phyloP scores from a whole-genome alignment of 805 yeast species.

The Cyberlindnera petersonii region DNA sequence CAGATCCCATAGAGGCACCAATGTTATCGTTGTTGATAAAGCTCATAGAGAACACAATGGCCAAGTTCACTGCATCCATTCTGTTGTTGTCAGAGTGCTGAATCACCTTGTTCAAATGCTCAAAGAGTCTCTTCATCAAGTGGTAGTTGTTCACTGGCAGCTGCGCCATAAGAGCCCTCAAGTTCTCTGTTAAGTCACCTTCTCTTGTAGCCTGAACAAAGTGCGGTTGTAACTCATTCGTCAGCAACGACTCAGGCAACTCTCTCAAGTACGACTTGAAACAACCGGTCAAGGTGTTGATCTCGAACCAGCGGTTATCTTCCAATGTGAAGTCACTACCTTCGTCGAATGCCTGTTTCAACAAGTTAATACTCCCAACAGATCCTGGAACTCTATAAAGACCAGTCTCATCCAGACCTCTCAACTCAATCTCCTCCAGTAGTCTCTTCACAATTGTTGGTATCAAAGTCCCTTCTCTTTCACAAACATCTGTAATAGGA shows the following conservation, averaged over 20 bases:
- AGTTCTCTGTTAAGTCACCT: conserved; percentile 31
- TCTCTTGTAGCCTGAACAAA: conserved; percentile 42
- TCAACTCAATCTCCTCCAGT: conserved; percentile 72
- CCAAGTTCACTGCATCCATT: conserved; percentile 86
- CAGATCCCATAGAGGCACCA: conserved; percentile 44
- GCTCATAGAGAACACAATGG: conserved; percentile 80
- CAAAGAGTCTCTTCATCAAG: conserved; percentile 60
- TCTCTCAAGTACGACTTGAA: conserved; percentile 82
- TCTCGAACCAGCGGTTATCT: conserved; percentile 65
- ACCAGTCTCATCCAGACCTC: conserved; percentile 89
- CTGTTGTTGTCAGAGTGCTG: conserved; percentile 64
- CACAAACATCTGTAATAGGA: conserved; percentile 73
- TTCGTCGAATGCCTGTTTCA: conserved; percentile 52
- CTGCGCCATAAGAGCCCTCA: conserved; percentile 32
- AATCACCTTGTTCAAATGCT: conserved; percentile 68
- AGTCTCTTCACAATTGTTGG: conserved; percentile 68
- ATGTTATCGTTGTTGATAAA: conserved; percentile 43
- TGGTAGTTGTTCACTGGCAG: conserved; percentile 67
- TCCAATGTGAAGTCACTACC: conserved; percentile 43
- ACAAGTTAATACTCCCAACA: conserved; percentile 49
- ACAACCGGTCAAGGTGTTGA: conserved; percentile 84
- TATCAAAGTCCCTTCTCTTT: conserved; percentile 55
- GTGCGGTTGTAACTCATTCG: conserved; percentile 58
- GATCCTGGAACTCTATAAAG: conserved; percentile 75
- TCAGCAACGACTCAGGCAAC: conserved; percentile 77